Evolutionary conservation across 78 protist species (phyloP).

Genomic region (Dictyostelium intermedium): DNA sequence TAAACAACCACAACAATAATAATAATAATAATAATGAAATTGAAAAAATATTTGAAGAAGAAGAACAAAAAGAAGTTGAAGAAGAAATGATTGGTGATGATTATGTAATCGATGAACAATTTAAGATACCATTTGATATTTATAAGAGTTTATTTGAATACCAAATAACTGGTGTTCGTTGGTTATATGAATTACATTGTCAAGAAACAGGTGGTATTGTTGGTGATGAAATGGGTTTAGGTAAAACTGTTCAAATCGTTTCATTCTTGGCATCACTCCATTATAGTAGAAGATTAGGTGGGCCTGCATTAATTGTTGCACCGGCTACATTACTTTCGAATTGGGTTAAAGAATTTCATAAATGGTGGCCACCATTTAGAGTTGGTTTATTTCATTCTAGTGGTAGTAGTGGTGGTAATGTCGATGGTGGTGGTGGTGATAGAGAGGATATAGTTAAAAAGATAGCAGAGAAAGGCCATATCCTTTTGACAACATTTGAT

Average conservation of each 20-base stretch:
- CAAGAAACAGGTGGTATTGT: constrained; percentile 96
- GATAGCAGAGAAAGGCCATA: constrained; percentile 40
- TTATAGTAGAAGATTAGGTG: constrained; percentile 27
- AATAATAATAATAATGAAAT: neutral
- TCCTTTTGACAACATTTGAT: constrained; percentile 95
- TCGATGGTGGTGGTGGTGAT: neutral
- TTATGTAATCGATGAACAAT: constrained; percentile 37
- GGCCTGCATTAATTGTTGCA: constrained; percentile 88
- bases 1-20: neutral
- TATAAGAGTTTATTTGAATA: constrained; percentile 83
- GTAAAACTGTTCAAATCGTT: constrained; percentile 95
- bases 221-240: constrained; percentile 97
- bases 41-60: neutral
- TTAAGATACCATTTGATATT: constrained; percentile 78
- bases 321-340: constrained; percentile 93
- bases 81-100: constrained; percentile 51
- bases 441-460: neutral
- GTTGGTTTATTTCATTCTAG: constrained; percentile 84
- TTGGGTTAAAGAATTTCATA: constrained; percentile 95
- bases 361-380: constrained; percentile 92
- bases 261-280: constrained; percentile 86
- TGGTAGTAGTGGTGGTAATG: neutral
- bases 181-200: constrained; percentile 96
- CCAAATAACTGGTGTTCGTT: constrained; percentile 88
- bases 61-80: neutral